Base-by-base conservation (phyloP, 805 yeast species). In the Candida ipomoeae region DNA sequence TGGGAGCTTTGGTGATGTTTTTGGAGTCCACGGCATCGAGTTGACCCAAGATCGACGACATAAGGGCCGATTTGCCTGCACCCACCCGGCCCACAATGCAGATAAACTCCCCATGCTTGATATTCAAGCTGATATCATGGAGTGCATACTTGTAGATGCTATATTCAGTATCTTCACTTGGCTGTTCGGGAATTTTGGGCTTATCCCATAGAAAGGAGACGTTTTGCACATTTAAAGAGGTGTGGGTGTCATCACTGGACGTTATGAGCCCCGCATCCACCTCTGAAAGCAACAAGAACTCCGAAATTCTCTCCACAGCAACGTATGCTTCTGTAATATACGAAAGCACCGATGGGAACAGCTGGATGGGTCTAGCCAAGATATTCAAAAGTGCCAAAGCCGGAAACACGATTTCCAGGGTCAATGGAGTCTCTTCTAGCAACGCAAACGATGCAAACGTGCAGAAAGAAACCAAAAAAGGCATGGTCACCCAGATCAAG, bases 371-470 rank as follows among this genome's bases (percentile, higher is more conserved):
- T 39, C 73, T 79, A 4, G 83, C 75, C 39, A 85, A 62, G 51
- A 84, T 64, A 52, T 80, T 78, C 58, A 85, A 80, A 48, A 84
- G 67, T 1, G 88, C 68, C 52, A 85, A 69, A 2, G 88, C 82
- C 13, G 90, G 89, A 63, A 84, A 84, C 5, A 83, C 84, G 51
- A 84, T 74, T 40, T 84, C 87, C 11, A 89, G 82, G 5, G 87
- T 77, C 56, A 85, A 69, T 1, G 87, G 85, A 8, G 58, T 60
- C 3, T 68, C 63, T 23, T 75, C 71, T 11, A 73, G 51, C 33
- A 62, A 55, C 3, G 84, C 78, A 63, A 77, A 85, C 1, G 78
- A 62, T 1, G 81, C 75, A 66, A 84, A 84, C 1, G 85, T 77
- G 5, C 81, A 72, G 57, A 84, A 80, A 2, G 86, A 78, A 4